Conservation (phyloP, 2,329 filamentous ascomycete genomes). For the Zymoseptoria brevis region DNA sequence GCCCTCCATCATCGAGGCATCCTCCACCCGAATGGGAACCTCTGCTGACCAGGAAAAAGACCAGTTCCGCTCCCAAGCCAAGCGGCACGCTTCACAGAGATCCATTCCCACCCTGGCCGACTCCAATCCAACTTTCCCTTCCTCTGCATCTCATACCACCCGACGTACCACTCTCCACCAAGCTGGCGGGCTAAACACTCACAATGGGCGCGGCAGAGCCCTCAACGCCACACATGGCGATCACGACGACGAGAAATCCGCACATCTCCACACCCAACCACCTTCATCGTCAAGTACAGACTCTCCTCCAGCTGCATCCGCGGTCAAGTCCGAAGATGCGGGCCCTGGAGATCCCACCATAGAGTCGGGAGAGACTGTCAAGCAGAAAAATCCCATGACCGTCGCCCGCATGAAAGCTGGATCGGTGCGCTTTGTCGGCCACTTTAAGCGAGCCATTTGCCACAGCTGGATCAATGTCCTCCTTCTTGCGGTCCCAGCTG, state of each 20-base stretch:
- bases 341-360: constrained; percentile 48
- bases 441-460: constrained; percentile 52
- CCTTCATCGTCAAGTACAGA: constrained; percentile 15
- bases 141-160: constrained; percentile 18
- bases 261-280: constrained; percentile 15
- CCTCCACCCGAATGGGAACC: constrained; percentile 45
- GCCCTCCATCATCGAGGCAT: constrained; percentile 3
- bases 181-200: constrained; percentile 28
- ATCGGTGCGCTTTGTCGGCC: constrained; percentile 46
- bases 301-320: constrained; percentile 32
- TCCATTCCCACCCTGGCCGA: constrained; percentile 14
- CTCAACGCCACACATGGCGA: constrained; percentile 5
- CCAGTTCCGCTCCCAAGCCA: constrained; percentile 45
- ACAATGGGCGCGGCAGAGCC: constrained; percentile 19
- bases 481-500: constrained; percentile 69
- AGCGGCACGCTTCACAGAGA: constrained; percentile 30
- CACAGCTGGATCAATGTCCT: constrained; percentile 73
- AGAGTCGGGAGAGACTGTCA: constrained; percentile 29
- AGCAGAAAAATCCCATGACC: constrained; percentile 38
- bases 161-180: constrained; percentile 13
- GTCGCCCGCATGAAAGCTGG: constrained; percentile 43
- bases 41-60: constrained; percentile 45
- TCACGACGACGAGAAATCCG: constrained; percentile 21
- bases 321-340: constrained; percentile 42
- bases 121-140: constrained; percentile 28